Evolutionary conservation across 805 yeast species (phyloP).

Genomic region (Nakazawaea sp.): DNA sequence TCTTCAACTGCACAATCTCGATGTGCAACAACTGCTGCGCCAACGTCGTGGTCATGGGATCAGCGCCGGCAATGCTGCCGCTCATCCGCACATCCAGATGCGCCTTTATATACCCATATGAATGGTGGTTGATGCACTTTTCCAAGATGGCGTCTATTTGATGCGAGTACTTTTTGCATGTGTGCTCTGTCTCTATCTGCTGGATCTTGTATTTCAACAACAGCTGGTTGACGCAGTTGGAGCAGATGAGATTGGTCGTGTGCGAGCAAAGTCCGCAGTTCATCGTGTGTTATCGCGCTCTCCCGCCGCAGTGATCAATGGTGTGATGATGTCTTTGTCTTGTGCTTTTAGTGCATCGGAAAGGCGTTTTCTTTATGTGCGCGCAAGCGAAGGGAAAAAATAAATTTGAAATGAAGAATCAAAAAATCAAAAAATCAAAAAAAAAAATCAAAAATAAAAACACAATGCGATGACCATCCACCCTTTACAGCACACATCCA

Average conservation of each 20-base stretch:
- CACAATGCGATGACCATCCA: too few relatives aligned
- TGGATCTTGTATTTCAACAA: constrained; percentile 6
- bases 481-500: too few relatives aligned
- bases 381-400: too few relatives aligned
- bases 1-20: constrained; percentile 16
- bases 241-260: neutral
- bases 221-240: constrained; percentile 7
- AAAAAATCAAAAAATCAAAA: neutral
- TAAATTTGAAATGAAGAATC: too few relatives aligned
- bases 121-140: constrained; percentile 8
- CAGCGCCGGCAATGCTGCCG: neutral
- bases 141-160: constrained; percentile 5
- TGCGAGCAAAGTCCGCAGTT: constrained; percentile 2
- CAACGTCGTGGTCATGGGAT: constrained; percentile 15
- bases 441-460: too few relatives aligned
- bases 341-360: too few relatives aligned
- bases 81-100: too few relatives aligned
- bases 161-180: neutral
- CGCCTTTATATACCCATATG: constrained; percentile 2
- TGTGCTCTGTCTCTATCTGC: constrained; percentile 5
- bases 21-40: constrained; percentile 24
- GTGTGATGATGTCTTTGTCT: too few relatives aligned
- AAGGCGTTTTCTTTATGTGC: too few relatives aligned
- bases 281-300: neutral
- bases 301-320: too few relatives aligned